Evolutionary conservation across 805 yeast genomes (phyloP).

Genomic region (Isabelozyma rhagii): DNA sequence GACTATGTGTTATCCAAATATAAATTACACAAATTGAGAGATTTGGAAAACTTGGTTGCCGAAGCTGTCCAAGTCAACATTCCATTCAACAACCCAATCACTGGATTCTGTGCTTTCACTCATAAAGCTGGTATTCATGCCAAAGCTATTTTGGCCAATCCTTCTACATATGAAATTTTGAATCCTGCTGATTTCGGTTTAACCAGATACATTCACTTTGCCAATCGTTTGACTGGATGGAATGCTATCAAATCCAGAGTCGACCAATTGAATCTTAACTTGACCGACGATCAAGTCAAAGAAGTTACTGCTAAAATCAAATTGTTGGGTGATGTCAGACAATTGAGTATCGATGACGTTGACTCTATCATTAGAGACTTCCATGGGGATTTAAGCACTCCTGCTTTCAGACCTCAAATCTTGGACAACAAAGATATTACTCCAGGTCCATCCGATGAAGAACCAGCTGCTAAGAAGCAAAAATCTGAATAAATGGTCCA

Average conservation of each 20-base stretch:
- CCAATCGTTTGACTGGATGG: slow-evolving; percentile 98
- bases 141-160: slow-evolving; percentile 96
- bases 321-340: slow-evolving; percentile 92
- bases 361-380: slow-evolving; percentile 93
- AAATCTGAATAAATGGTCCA: slow-evolving; percentile 11
- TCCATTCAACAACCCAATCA: slow-evolving; percentile 97
- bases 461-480: slow-evolving; percentile 39
- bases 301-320: slow-evolving; percentile 93
- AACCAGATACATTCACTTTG: slow-evolving; percentile 94
- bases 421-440: slow-evolving; percentile 19
- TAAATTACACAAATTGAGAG: slow-evolving; percentile 93
- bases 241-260: slow-evolving; percentile 98
- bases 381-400: slow-evolving; percentile 65
- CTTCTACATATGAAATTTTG: slow-evolving; percentile 96
- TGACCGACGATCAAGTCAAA: slow-evolving; percentile 91
- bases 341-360: slow-evolving; percentile 92
- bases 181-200: slow-evolving; percentile 95
- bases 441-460: slow-evolving; percentile 14
- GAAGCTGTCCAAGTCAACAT: slow-evolving; percentile 96
- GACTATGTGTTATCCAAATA: slow-evolving; percentile 93
- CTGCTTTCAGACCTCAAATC: slow-evolving; percentile 20
- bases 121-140: slow-evolving; percentile 99
- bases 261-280: slow-evolving; percentile 86
- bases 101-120: slow-evolving; percentile 99
- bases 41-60: slow-evolving; percentile 92